A percentile compares a stretch with the other conserved stretches of the same genome.
Evolutionary conservation across 257 asterid species (phyloP).

Genomic region (Solanum gandarillasii): DNA sequence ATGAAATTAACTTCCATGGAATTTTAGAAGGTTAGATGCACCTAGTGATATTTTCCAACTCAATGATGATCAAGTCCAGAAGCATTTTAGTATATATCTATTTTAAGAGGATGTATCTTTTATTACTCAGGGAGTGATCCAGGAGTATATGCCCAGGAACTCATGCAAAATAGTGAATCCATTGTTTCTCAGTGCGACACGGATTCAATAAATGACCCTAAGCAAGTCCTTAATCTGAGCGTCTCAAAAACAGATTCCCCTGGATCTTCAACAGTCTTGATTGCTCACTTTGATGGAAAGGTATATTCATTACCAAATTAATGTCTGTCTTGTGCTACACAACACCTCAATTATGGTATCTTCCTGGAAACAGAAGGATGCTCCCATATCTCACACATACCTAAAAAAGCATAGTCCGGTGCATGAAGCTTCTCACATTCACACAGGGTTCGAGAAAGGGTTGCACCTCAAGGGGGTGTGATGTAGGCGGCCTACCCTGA

Average conservation of each 20-base stretch:
- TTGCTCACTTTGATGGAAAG: slow-evolving; percentile 69
- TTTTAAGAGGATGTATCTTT: neutral
- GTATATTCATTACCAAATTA: slow-evolving; percentile 18
- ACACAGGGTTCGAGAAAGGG: neutral
- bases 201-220: slow-evolving; percentile 22
- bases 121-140: slow-evolving; percentile 40
- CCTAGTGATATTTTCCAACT: neutral
- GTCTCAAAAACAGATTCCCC: slow-evolving; percentile 41
- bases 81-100: neutral
- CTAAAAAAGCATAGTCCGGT: neutral
- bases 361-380: neutral
- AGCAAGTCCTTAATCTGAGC: slow-evolving; percentile 43
- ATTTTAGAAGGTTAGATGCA: neutral
- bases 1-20: neutral
- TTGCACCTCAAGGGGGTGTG: neutral
- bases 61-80: neutral
- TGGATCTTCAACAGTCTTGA: slow-evolving; percentile 63
- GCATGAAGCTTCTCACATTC: neutral
- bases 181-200: slow-evolving; percentile 27
- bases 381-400: neutral
- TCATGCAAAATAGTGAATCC: slow-evolving; percentile 43
- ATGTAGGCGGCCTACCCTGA: neutral
- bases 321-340: neutral
- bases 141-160: slow-evolving; percentile 69
- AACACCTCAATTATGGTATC: neutral